Percentiles rank a stretch among this genome's conserved stretches.
Evolutionary conservation across 331 rosid species (phyloP).

Genomic region (Prunus yedoensis): DNA sequence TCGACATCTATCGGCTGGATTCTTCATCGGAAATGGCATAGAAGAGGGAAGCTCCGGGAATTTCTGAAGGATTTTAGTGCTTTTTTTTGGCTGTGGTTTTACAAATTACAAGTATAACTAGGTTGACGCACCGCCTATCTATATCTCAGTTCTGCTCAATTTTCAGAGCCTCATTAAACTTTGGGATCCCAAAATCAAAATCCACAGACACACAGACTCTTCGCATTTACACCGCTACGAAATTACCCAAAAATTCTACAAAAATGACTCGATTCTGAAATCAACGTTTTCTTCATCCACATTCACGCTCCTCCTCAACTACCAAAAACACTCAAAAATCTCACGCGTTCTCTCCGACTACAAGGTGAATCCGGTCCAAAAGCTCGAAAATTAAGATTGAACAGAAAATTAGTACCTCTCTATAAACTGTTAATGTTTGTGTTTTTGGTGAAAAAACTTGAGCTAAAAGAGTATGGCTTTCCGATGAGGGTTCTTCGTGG

Average conservation of each 20-base stretch:
- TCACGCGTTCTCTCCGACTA: constrained; percentile 7
- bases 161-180: constrained; percentile 24
- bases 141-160: constrained; percentile 19
- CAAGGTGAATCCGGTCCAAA: constrained; percentile 10
- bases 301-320: constrained; percentile 17
- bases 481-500: constrained; percentile 49
- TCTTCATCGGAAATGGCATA: constrained; percentile 73
- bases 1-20: constrained; percentile 82
- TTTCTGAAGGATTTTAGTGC: not conserved
- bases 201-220: constrained; percentile 16
- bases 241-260: constrained; percentile 6
- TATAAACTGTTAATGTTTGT: not conserved
- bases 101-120: not conserved
- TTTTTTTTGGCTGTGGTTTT: not conserved
- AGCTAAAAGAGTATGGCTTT: constrained; percentile 32
- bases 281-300: constrained; percentile 15
- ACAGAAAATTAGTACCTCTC: not conserved
- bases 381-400: not conserved
- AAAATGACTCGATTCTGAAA: not conserved
- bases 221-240: constrained; percentile 18
- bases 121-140: not conserved
- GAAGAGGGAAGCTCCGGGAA: too few species aligned
- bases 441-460: constrained; percentile 21
- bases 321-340: constrained; percentile 2
- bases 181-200: constrained; percentile 20